Evolutionary conservation across 139 green algal species (phyloP), one percentile per base, ranked within the genome.

Genomic region (Gonium pectorale): DNA sequence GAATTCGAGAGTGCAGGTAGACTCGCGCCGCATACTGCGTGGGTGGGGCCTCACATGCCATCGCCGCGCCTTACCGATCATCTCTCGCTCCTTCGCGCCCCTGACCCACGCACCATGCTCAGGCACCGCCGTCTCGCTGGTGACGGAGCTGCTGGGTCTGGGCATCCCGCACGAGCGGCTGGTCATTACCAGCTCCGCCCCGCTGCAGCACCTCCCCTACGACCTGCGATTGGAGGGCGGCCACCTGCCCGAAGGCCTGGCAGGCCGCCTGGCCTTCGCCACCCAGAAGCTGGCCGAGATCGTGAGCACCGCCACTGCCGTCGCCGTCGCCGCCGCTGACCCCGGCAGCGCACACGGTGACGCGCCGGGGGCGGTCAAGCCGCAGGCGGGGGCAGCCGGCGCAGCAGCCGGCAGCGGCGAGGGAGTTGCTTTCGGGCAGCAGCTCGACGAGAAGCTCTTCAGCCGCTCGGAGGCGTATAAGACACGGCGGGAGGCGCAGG

Each of bases 191-290:
- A 89, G 86, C 37, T 95, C 88, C 41, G 93, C 89, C 0, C 93
- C 94, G 4, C 93, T 98, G 63, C 94, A 96, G 90, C 95, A 98
- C 87, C 83, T 98, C 67, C 95, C 95, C 31, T 92, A 92, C 83
- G 89, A 95, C 88, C 52, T 93, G 35, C 41, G 33, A 70, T 90
- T 49, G 72, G 89, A 43, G 35, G 49, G 22, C 49, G 71, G 31
- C 26, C 54, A 70, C 38, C 26, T 81, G 56, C 74, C 74, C 38
- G 5, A 54, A 13, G 27, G 24, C 59, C 77, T 83, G n/a, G 59
- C 41, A 5, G 13, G 37, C 37, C 87, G 88, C 40, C 90, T 98
- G 80, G 89, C 91, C 35, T 98, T 98, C 73, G 95, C 95, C 27
- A 69, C 71, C 26, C 92, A 98, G 90, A 98, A 98, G 91, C 78